Evolutionary conservation across 306 rosid species (phyloP).

Genomic region (Adenanthera pavonina): DNA sequence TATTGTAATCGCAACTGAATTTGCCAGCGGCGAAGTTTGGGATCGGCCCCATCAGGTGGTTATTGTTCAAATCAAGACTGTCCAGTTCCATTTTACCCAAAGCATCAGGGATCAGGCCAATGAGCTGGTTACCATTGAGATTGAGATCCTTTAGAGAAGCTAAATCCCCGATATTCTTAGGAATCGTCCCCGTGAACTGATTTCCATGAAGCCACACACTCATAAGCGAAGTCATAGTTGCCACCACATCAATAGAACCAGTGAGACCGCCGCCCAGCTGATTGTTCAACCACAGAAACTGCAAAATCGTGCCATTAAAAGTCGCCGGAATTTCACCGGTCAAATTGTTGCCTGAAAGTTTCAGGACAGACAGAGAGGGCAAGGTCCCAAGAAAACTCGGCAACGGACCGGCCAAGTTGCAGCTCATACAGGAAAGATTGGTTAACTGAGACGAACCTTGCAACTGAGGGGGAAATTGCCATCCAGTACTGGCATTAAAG

Average conservation of each 20-base stretch:
- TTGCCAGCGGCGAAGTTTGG: conserved; percentile 68
- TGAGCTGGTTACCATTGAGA: conserved; percentile 78
- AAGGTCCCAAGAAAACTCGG: conserved; percentile 75
- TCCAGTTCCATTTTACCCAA: conserved; percentile 62
- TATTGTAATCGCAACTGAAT: conserved; percentile 37
- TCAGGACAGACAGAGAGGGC: conserved; percentile 64
- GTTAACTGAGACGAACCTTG: conserved; percentile 58
- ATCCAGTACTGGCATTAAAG: conserved; percentile 67
- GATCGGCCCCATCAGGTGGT: conserved; percentile 83
- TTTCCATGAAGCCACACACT: conserved; percentile 94
- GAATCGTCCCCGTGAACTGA: conserved; percentile 72
- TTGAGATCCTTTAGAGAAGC: conserved; percentile 68
- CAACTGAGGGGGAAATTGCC: conserved; percentile 66
- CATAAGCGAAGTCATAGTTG: conserved; percentile 66
- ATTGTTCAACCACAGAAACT: conserved; percentile 75
- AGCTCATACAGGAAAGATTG: conserved; percentile 63
- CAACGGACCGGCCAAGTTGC: conserved; percentile 77
- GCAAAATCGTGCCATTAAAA: conserved; percentile 49
- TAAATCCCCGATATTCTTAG: conserved; percentile 69
- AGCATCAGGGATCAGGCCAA: conserved; percentile 74
- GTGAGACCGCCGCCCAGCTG: conserved; percentile 60
- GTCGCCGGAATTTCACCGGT: conserved; percentile 62
- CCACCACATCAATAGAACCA: conserved; percentile 68
- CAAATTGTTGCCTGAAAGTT: conserved; percentile 64
- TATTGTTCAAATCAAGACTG: conserved; percentile 72